phyloP scores from a whole-genome alignment of 2,329 filamentous ascomycete genomes.

The Alternaria postmessia region DNA sequence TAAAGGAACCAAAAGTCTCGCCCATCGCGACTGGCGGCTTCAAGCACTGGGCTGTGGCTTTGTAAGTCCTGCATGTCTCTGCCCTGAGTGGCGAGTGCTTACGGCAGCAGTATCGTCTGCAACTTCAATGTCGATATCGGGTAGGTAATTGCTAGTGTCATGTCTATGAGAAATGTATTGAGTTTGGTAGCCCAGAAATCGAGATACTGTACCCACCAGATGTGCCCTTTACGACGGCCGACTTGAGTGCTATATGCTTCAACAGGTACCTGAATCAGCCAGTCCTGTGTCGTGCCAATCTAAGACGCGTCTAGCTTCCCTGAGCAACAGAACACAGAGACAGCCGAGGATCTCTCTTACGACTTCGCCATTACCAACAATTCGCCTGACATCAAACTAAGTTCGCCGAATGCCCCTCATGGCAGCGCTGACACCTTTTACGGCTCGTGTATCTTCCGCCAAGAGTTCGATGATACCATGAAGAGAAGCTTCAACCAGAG shows the following conservation, averaged over 20 bases:
- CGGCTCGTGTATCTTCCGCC: slow-evolving; percentile 51
- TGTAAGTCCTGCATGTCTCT: slow-evolving; percentile 36
- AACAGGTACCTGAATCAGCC: slow-evolving; percentile 42
- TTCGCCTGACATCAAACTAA: slow-evolving; percentile 65
- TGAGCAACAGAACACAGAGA: slow-evolving; percentile 54
- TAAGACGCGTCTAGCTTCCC: slow-evolving; percentile 47
- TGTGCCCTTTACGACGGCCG: slow-evolving; percentile 47
- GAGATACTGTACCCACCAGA: slow-evolving; percentile 53
- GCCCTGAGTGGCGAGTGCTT: slow-evolving; percentile 15
- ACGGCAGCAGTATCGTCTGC: slow-evolving; percentile 48
- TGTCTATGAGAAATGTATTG: slow-evolving; percentile 11
- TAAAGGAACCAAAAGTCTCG: slow-evolving; percentile 18
- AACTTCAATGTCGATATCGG: slow-evolving; percentile 57
- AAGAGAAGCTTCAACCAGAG: slow-evolving; percentile 55
- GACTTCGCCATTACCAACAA: slow-evolving; percentile 53
- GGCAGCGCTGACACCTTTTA: slow-evolving; percentile 49
- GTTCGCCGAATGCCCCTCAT: slow-evolving; percentile 50
- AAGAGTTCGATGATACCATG: slow-evolving; percentile 52
- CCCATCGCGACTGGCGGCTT: slow-evolving; percentile 35
- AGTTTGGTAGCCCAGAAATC: slow-evolving; percentile 49
- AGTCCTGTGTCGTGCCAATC: neutral
- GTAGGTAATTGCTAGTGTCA: slow-evolving; percentile 27
- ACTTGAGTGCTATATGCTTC: slow-evolving; percentile 54
- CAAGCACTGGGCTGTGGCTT: slow-evolving; percentile 52
- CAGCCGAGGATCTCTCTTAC: slow-evolving; percentile 50